A percentile compares a stretch with the other conserved stretches of the same genome.
Conservation (phyloP, 345 rosid genomes). For the Noccaea bulbosa region DNA sequence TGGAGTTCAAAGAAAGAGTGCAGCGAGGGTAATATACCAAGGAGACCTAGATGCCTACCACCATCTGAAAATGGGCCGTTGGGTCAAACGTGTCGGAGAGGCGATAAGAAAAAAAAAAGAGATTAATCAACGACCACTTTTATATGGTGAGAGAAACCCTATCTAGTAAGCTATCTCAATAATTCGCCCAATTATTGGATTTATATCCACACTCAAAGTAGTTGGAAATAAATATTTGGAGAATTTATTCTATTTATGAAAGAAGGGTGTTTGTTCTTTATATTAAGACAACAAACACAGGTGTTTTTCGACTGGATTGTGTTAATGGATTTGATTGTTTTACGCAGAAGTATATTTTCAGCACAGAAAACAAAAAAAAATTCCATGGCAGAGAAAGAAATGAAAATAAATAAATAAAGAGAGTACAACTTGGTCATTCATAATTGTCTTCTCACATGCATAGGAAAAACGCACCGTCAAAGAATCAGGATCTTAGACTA, state of each 20-base stretch:
- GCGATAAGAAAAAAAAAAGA: slow-evolving; percentile 9
- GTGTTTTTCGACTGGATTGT: too few species aligned
- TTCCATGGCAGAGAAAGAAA: background rate
- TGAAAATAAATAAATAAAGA: background rate
- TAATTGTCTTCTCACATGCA: slow-evolving; percentile 31
- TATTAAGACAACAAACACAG: too few species aligned
- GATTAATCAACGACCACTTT: slow-evolving; percentile 40
- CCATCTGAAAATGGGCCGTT: slow-evolving; percentile 31
- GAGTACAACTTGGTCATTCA: background rate
- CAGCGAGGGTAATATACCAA: slow-evolving; percentile 1
- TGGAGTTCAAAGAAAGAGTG: too few species aligned
- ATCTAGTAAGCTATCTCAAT: slow-evolving; percentile 39
- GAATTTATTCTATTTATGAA: background rate
- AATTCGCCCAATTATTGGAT: slow-evolving; percentile 41
- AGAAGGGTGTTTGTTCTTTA: too few species aligned
- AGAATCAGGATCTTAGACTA: slow-evolving; percentile 21
- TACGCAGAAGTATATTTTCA: background rate
- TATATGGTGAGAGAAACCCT: slow-evolving; percentile 28
- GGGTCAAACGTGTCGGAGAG: slow-evolving; percentile 45
- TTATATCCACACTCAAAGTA: slow-evolving; percentile 11
- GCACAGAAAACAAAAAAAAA: background rate
- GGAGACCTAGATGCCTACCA: too few species aligned
- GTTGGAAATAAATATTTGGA: background rate
- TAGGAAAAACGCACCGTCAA: slow-evolving; percentile 6
- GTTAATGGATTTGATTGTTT: too few species aligned